phyloP scores from a whole-genome alignment of 192 early-diverging fungal species.

The Coemansia sp. region DNA sequence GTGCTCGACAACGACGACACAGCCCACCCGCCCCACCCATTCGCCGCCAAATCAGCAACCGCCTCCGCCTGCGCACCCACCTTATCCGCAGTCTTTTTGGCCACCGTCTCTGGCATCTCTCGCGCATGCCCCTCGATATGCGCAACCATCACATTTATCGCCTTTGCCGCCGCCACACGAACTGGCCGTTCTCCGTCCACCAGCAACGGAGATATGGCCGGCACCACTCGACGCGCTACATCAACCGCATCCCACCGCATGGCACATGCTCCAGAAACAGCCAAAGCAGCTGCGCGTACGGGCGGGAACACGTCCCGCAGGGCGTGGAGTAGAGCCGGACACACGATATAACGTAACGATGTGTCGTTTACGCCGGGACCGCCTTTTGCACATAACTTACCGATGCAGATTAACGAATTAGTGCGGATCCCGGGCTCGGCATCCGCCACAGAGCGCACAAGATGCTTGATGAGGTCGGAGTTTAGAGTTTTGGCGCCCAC shows the following conservation, averaged over 20 bases:
- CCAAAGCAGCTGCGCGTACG: conserved; percentile 82
- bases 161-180: conserved; percentile 79
- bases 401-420: conserved; percentile 92
- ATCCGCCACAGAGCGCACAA: conserved; percentile 89
- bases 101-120: conserved; percentile 67
- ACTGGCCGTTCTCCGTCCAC: conserved; percentile 60
- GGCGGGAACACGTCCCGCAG: conserved; percentile 88
- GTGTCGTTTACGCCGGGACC: conserved; percentile 61
- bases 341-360: conserved; percentile 76
- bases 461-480: conserved; percentile 78
- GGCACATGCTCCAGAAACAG: conserved; percentile 67
- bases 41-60: conserved; percentile 53
- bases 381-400: conserved; percentile 77
- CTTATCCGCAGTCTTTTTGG: conserved; percentile 24
- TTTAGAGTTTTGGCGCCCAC: conserved; percentile 56
- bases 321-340: conserved; percentile 78
- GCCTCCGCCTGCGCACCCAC: conserved; percentile 22
- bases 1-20: conserved; percentile 72
- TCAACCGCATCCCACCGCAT: conserved; percentile 68
- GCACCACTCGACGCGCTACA: conserved; percentile 71
- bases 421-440: conserved; percentile 94
- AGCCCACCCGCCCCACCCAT: conserved; percentile 87
- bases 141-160: conserved; percentile 66
- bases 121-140: conserved; percentile 67
- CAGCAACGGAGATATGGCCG: conserved; percentile 58